phyloP scores from a whole-genome alignment of 192 early-diverging fungal genomes.

The Backusella australiensis region DNA sequence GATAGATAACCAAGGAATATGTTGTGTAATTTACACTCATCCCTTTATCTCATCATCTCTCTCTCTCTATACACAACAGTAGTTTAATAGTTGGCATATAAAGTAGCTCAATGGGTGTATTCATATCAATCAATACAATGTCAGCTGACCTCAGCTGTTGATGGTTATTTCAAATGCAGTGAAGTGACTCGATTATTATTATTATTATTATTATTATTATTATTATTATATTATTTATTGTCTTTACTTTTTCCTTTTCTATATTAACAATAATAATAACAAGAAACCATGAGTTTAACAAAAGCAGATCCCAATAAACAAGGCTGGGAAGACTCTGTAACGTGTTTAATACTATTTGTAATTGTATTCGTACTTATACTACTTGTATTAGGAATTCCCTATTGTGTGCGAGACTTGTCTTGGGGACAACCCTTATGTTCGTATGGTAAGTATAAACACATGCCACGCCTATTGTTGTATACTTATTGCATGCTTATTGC shows the following conservation, averaged over 20 bases:
- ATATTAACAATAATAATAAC: neutral
- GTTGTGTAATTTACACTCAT: too few relatives aligned
- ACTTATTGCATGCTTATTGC: neutral
- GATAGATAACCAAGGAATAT: too few relatives aligned
- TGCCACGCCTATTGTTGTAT: neutral
- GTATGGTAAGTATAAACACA: constrained; percentile 73
- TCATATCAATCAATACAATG: too few relatives aligned
- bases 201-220: neutral
- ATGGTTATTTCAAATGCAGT: too few relatives aligned
- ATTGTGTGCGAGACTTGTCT: constrained; percentile 97
- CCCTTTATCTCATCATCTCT: too few relatives aligned
- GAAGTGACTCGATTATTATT: too few relatives aligned
- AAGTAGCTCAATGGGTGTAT: too few relatives aligned
- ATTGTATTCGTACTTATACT: neutral
- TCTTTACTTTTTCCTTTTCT: neutral
- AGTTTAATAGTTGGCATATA: too few relatives aligned
- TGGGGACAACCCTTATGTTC: constrained; percentile 96
- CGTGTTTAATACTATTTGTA: neutral
- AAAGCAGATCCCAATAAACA: constrained; percentile 62
- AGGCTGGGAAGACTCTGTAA: constrained; percentile 62
- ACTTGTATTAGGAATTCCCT: constrained; percentile 60
- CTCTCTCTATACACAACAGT: too few relatives aligned
- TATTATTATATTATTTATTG: neutral
- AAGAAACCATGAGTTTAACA: constrained; percentile 36
- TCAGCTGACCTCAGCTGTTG: too few relatives aligned